phyloP scores from a whole-genome alignment of 1,139 yeast species.

The Pneumocystis carinii region DNA sequence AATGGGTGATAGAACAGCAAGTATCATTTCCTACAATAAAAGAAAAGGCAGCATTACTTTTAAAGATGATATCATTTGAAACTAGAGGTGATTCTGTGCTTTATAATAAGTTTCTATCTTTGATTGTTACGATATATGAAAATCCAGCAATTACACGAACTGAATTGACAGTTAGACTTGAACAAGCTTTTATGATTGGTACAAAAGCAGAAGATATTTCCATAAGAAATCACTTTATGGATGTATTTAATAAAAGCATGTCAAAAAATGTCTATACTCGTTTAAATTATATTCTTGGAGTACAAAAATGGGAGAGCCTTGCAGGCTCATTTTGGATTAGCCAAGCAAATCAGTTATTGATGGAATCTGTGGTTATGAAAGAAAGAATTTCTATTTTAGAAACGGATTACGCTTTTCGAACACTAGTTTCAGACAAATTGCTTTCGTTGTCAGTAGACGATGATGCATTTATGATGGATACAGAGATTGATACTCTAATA shows the following conservation, averaged over 20 bases:
- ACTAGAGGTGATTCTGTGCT: conserved; percentile 70
- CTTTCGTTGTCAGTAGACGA: conserved; percentile 11
- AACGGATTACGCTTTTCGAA: conserved; percentile 8
- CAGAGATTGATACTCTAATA: conserved; percentile 7
- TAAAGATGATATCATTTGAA: conserved; percentile 90
- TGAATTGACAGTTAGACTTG: conserved; percentile 88
- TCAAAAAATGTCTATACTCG: conserved; percentile 70
- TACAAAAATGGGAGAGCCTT: conserved; percentile 91
- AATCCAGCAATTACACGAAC: conserved; percentile 66
- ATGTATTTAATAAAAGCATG: conserved; percentile 61
- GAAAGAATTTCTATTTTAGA: neutral
- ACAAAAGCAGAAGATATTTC: conserved; percentile 67
- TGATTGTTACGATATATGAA: conserved; percentile 77
- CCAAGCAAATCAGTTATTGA: conserved; percentile 77
- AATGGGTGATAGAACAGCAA: conserved; percentile 75
- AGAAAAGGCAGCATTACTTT: conserved; percentile 86
- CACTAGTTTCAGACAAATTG: conserved; percentile 13
- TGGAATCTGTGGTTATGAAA: conserved; percentile 55
- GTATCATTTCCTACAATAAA: conserved; percentile 89
- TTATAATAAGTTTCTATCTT: conserved; percentile 67
- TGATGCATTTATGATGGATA: conserved; percentile 14
- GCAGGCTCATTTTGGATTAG: conserved; percentile 92
- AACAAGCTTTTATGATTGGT: conserved; percentile 90
- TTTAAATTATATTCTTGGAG: conserved; percentile 67
- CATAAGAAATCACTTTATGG: conserved; percentile 66